Conservation (phyloP, 2,329 filamentous ascomycete genomes). For the Dactylellina cionopaga region DNA sequence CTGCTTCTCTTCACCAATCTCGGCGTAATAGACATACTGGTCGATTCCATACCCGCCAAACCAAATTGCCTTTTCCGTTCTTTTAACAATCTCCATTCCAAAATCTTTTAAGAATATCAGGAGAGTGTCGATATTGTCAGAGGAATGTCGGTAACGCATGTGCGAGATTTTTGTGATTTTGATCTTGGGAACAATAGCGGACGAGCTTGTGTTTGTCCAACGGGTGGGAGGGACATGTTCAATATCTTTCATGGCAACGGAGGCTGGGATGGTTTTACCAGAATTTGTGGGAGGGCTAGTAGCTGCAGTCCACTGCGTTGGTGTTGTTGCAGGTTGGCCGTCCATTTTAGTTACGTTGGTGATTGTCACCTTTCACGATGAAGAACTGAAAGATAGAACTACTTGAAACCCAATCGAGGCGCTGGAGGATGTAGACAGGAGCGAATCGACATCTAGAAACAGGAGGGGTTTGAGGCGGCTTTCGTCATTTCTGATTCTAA, state of each 20-base stretch:
- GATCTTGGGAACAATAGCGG: slow-evolving; percentile 60
- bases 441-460: too few species aligned
- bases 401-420: too few species aligned
- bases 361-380: not conserved
- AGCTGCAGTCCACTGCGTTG: not conserved
- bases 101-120: slow-evolving; percentile 59
- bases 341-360: not conserved
- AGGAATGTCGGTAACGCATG: slow-evolving; percentile 68
- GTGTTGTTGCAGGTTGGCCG: slow-evolving; percentile 1
- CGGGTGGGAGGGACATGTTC: slow-evolving; percentile 22
- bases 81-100: slow-evolving; percentile 62
- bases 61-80: slow-evolving; percentile 60
- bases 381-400: too few species aligned
- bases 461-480: too few species aligned
- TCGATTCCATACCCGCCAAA: slow-evolving; percentile 63
- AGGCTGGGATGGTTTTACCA: slow-evolving; percentile 13
- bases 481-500: too few species aligned
- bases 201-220: not conserved
- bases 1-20: slow-evolving; percentile 58
- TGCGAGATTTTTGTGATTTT: slow-evolving; percentile 64
- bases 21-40: slow-evolving; percentile 63
- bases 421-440: too few species aligned
- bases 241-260: slow-evolving; percentile 23
- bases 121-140: slow-evolving; percentile 55
- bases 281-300: slow-evolving; percentile 22